Conservation (phyloP, 768 basidiomycete genomes). For the Amanita phalloides region DNA sequence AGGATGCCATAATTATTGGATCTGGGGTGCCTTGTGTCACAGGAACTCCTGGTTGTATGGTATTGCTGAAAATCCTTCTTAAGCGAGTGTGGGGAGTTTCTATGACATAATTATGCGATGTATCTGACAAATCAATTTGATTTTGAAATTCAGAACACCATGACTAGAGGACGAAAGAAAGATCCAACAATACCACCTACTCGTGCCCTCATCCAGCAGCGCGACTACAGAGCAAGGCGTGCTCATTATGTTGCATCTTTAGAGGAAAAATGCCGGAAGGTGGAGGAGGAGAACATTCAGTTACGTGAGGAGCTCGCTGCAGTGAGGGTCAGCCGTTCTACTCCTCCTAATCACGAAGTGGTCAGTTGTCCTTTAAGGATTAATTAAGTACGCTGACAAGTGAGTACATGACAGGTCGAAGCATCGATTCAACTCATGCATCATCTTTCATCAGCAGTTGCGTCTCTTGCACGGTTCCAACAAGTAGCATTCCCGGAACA, state of each 20-base stretch:
- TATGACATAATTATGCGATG: not conserved
- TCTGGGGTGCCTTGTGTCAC: constrained; percentile 36
- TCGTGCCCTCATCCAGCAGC: constrained; percentile 48
- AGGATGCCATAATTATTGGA: constrained; percentile 8
- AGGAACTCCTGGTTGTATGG: constrained; percentile 54
- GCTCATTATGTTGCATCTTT: constrained; percentile 45
- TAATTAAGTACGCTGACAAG: constrained; percentile 3
- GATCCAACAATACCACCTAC: constrained; percentile 50
- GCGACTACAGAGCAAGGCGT: constrained; percentile 55
- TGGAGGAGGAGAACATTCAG: constrained; percentile 43
- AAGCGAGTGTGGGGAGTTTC: constrained; percentile 45
- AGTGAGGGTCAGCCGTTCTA: constrained; percentile 23
- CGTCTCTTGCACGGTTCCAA: constrained; percentile 45
- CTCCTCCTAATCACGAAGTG: constrained; percentile 15
- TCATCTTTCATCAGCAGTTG: constrained; percentile 31
- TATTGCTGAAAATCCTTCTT: constrained; percentile 35
- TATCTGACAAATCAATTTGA: constrained; percentile 12
- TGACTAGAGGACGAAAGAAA: constrained; percentile 60
- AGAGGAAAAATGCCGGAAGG: constrained; percentile 39
- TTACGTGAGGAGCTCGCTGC: constrained; percentile 38
- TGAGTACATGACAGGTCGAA: constrained; percentile 26
- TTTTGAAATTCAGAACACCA: constrained; percentile 15
- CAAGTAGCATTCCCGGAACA: constrained; percentile 30
- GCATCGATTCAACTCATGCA: constrained; percentile 43
- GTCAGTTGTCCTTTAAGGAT: constrained; percentile 15